phyloP scores from a whole-genome alignment of 1,139 yeast species.

The Blastobotrys indianensis region DNA sequence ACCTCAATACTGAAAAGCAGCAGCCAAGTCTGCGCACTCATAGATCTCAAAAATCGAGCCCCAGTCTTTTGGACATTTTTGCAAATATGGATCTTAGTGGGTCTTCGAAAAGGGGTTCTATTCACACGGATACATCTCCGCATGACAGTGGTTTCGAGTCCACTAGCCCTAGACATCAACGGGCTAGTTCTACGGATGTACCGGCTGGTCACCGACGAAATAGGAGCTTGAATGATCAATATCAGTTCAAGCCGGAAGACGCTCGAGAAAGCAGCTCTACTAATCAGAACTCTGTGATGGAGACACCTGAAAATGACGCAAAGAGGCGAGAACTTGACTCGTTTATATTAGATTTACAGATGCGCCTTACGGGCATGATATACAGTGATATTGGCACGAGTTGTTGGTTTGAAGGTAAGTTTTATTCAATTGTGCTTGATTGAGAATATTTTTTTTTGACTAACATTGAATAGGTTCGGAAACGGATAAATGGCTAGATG shows the following conservation, averaged over 20 bases:
- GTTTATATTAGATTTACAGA: slow-evolving; percentile 25
- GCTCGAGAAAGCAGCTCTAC: neutral
- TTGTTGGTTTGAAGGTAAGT: slow-evolving; percentile 28
- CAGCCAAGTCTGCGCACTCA: slow-evolving; percentile 21
- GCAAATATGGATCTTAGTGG: slow-evolving; percentile 19
- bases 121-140: slow-evolving; percentile 7
- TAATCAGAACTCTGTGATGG: neutral
- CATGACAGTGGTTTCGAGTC: slow-evolving; percentile 17
- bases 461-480: slow-evolving; percentile 24
- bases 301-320: slow-evolving; percentile 10
- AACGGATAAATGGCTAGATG: slow-evolving; percentile 29
- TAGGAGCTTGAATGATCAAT: slow-evolving; percentile 24
- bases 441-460: slow-evolving; percentile 4
- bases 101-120: slow-evolving; percentile 9
- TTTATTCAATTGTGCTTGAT: neutral
- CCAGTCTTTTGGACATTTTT: slow-evolving; percentile 28
- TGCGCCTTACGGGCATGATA: slow-evolving; percentile 28
- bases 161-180: slow-evolving; percentile 5
- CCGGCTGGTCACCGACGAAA: slow-evolving; percentile 22
- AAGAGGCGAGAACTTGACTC: slow-evolving; percentile 23
- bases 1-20: neutral
- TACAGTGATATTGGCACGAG: slow-evolving; percentile 29
- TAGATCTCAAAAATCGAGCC: slow-evolving; percentile 26
- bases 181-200: slow-evolving; percentile 3
- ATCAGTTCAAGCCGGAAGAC: slow-evolving; percentile 3